Evolutionary conservation across 2,329 filamentous ascomycete genomes (phyloP), one percentile per base, ranked within the genome.

Genomic region (Epichloe brachyelytri): DNA sequence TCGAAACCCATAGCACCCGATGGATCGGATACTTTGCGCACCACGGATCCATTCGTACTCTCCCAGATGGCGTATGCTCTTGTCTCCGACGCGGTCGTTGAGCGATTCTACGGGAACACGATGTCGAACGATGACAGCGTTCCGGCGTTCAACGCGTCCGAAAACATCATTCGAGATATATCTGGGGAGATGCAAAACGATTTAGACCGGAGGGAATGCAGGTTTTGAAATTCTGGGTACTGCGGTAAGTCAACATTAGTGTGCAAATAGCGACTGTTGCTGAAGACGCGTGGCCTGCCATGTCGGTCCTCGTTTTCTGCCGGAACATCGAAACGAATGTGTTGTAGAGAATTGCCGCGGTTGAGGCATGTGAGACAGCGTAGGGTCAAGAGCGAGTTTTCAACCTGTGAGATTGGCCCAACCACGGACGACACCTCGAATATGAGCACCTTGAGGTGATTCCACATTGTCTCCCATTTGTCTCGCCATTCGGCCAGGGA

Each of bases 31-130:
- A 2, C 60, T 64, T 19, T 57, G 41, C 2, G 61, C 57, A 37
- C 68, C 68, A 14, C 61, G 58, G 2, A 71, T 58, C 68, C 69
- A 72, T 6, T 53, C 54, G 51, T 66, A 64, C 2, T 58, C 55
- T 15, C 57, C 48, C 12, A 71, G 55, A 49, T 68, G 63, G 14
- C 59, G 51, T 11, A 54, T 51, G 50, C 62, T 63, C n/a, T 48
- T 47, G n/a, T 54, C 49, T 12, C 64, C 67, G n/a, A 51, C 45
- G 2, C 50, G 55, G 5, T 55, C 57, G 12, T 58, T 50, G 33
- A 61, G 46, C 17, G 53, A 36, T 3, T 62, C 59, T 1, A 60
- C 56, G 2, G 64, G 50, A 70, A 70, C 2, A 64, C 60, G 17
- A 70, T 60, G 50, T 69, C 68, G 14, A 70, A 58, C 0, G 63